Evolutionary conservation across 2,329 filamentous ascomycete species (phyloP), one percentile per base, ranked within the genome.

Genomic region (Cladosporium sp.): DNA sequence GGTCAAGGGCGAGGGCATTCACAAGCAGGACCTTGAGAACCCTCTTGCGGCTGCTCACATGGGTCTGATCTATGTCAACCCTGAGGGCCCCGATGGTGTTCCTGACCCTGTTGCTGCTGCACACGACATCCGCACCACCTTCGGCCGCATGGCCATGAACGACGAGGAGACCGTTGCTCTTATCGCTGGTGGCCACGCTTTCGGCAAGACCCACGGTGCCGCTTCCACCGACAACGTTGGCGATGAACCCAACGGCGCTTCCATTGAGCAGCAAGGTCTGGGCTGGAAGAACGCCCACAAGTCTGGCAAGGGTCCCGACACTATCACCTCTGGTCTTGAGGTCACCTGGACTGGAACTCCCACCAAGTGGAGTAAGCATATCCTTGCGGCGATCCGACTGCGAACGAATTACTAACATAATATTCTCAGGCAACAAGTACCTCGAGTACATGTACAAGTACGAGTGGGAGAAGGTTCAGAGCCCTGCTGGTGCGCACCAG

Each of bases 1-100:
- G 73, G 79, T 80, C 70, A 76, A 77, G n/a, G 71, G 79, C 68
- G 69, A 66, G 61, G 70, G 73, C 66, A 76, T 76, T 65, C 84
- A 89, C 78, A 81, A 80, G 25, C 86, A 88, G 66, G 83, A 91
- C 26, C 84, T 91, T 6, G 89, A 92, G 79, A 78, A 83, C 72
- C 90, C 90, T 2, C 77, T 93, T 16, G 89, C 82, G 8, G 87
- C 90, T 51, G 82, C 88, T 32, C 86, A 90, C 79, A 90, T 91
- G 87, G 90, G 90, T 74, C 80, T 93, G 72, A 93, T 93, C 76
- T 93, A 93, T 76, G 90, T 92, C 67, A 92, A 93, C 80, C 90
- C 91, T 2, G 89, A 92, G 77, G 90, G 91, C 8, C 91, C 91
- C 30, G 88, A 92, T 70, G 89, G 87, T 67, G 85, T 85, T 64